These are phyloP conservation scores for Akanthomyces muscarius DNA, from an alignment of 2,329 filamentous ascomycete genomes.

Conservation along the genomic window DNA sequence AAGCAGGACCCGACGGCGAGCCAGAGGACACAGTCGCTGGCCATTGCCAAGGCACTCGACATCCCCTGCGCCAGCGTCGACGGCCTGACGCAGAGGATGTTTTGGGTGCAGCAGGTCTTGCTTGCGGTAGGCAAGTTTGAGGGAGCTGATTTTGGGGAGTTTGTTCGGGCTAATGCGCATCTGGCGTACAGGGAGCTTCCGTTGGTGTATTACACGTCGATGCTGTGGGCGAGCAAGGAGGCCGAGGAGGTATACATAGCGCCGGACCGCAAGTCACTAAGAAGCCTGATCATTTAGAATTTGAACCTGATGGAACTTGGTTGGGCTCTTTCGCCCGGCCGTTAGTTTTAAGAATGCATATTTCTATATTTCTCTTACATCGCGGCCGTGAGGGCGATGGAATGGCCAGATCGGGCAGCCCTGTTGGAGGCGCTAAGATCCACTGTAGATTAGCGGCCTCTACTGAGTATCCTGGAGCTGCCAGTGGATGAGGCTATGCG, in stretches of 20 bases:
- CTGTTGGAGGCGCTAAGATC: neutral
- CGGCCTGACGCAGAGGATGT: conserved; percentile 25
- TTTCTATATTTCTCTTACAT: neutral
- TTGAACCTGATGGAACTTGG: neutral
- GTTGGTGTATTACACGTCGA: conserved; percentile 26
- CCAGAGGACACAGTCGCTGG: neutral
- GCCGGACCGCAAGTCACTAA: conserved; percentile 24
- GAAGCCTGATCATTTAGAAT: conserved; percentile 11
- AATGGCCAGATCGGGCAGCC: neutral
- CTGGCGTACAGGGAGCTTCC: conserved; percentile 28
- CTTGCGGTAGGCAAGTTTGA: conserved; percentile 16
- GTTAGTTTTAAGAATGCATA: neutral
- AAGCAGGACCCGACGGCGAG: neutral
- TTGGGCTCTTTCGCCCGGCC: neutral
- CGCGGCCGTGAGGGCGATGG: neutral
- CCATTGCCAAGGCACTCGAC: conserved; percentile 19
- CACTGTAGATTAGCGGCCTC: neutral
- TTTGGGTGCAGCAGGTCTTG: conserved; percentile 28
- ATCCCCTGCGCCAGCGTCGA: conserved; percentile 15
- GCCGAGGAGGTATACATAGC: conserved; percentile 23
- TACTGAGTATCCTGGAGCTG: too few relatives aligned
- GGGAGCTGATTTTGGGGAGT: conserved; percentile 21
- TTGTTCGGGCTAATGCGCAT: conserved; percentile 20
- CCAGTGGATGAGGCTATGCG: too few relatives aligned
- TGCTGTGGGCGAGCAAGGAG: conserved; percentile 24